These are phyloP conservation scores for Mycena venus DNA, from an alignment of 768 basidiomycete species.

Conservation along the genomic window DNA sequence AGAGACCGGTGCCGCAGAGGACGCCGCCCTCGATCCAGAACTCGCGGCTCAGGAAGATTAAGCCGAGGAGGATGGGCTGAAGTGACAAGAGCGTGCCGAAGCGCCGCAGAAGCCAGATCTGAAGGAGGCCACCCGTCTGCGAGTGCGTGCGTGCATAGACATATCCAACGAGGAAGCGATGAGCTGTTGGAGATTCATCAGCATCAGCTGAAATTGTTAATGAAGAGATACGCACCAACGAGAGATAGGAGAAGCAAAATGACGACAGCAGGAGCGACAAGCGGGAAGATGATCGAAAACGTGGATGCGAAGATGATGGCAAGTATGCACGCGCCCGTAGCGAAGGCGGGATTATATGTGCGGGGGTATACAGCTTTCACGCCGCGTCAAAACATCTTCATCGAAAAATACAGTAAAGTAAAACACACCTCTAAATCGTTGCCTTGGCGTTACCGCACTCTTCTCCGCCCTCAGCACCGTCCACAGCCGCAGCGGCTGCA, in stretches of 20 bases:
- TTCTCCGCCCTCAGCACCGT: slow-evolving; percentile 67
- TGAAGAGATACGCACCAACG: slow-evolving; percentile 62
- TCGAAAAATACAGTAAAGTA: neutral
- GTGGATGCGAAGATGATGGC: slow-evolving; percentile 80
- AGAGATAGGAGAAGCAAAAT: slow-evolving; percentile 75
- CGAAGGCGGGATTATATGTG: slow-evolving; percentile 78
- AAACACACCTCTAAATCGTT: slow-evolving; percentile 79
- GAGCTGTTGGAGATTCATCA: slow-evolving; percentile 59
- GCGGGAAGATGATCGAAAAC: slow-evolving; percentile 82
- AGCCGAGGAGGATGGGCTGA: slow-evolving; percentile 82
- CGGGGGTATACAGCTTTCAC: slow-evolving; percentile 74
- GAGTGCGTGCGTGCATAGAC: slow-evolving; percentile 81
- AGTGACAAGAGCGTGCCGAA: slow-evolving; percentile 79
- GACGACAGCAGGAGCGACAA: slow-evolving; percentile 79
- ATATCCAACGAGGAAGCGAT: slow-evolving; percentile 84
- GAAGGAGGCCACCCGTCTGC: slow-evolving; percentile 80
- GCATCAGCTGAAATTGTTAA: neutral
- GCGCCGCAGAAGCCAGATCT: slow-evolving; percentile 82
- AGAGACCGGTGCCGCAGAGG: slow-evolving; percentile 66
- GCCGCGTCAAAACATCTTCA: neutral
- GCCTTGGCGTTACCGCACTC: slow-evolving; percentile 79
- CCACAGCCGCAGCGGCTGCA: slow-evolving; percentile 80
- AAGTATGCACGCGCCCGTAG: slow-evolving; percentile 74
- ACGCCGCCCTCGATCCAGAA: slow-evolving; percentile 83
- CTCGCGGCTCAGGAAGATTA: slow-evolving; percentile 74